Percentiles rank a stretch among this genome's conserved stretches.
Conservation (phyloP, 352 stramenopile genomes). For the Globisporangium heterothallicum region DNA sequence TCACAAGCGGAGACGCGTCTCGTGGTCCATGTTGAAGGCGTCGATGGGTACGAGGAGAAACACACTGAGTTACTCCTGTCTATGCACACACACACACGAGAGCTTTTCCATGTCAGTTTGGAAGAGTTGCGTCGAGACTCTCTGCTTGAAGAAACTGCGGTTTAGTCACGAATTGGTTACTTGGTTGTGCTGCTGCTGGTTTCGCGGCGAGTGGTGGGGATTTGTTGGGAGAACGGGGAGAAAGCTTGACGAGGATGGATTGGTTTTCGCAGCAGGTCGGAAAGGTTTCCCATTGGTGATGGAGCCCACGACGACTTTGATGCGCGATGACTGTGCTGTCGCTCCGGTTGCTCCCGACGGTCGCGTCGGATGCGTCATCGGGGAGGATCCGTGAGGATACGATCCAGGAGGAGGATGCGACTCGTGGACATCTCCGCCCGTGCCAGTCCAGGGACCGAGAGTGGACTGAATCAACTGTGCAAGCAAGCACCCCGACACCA, state of each 20-base stretch:
- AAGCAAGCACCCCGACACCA: no score
- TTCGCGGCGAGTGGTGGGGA: constrained; percentile 1
- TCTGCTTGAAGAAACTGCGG: not conserved
- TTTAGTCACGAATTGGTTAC: not conserved
- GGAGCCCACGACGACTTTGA: not conserved
- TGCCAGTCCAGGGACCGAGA: constrained; percentile 10
- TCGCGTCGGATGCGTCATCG: no score
- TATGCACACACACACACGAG: not conserved
- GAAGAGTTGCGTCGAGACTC: not conserved
- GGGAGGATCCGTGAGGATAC: constrained; percentile 1
- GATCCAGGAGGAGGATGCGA: not conserved
- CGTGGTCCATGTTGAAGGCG: constrained; percentile 1
- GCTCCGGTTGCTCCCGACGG: not conserved
- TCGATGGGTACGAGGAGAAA: no score
- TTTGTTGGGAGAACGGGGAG: constrained; percentile 5
- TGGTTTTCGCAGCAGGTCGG: not conserved
- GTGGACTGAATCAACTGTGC: constrained; percentile 9
- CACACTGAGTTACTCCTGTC: no score
- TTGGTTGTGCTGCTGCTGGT: not conserved
- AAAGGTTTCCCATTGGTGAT: not conserved
- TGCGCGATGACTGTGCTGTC: not conserved
- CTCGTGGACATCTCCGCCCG: constrained; percentile 1
- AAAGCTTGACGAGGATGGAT: not conserved
- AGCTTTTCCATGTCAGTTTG: not conserved
- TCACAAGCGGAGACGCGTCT: constrained; percentile 34